Evolutionary conservation across 352 stramenopile species (phyloP), one percentile per base, ranked within the genome.

Genomic region (Globisporangium uncinulatum): DNA sequence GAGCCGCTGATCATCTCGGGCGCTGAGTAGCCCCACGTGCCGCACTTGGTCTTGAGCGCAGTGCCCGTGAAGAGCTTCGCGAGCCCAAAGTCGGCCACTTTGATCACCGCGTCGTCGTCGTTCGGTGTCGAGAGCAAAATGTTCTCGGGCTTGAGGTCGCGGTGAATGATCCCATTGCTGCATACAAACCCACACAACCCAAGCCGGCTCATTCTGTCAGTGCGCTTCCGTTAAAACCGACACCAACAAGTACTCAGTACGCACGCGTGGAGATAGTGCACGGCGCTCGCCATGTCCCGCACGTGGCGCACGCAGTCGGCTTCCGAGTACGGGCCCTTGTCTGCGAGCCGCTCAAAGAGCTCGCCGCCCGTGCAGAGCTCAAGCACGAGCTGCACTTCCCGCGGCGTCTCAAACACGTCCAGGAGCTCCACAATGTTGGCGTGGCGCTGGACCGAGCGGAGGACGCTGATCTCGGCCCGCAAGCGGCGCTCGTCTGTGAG

Each of bases 71-170:
- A 83, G 34, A 93, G 76, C 58, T 87, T 92, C n/a, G 85, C 85
- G 9, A 95, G 69, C 8, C 85, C 85, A 76, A 95, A 95, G 52
- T 95, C 85, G 11, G 85, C 85, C 34, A 92, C 79, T 62, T 89
- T 89, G 7, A 83, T 75, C 6, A 87, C 70, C 1, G 79, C 77
- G 19, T 82, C 70, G 4, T 74, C 64, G 4, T 93, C 81, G 32
- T 86, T 67, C 0, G 66, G 57, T 1, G 73, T 89, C 17, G 84
- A 91, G 17, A 99, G 69, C 57, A 99, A 63, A 58, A 99, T 99
- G 70, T 99, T 99, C 73, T 99, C 97, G 6, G 97, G 97, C 70
- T 99, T 99, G 21, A 99, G 78, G 79, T 99, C 97, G 72, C 96
- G 7, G 94, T 61, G 31, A 24, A 94, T 89, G 45, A 94, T 95